Base-by-base conservation (phyloP, 2,329 filamentous ascomycete genomes). In the Xylaria sp. region DNA sequence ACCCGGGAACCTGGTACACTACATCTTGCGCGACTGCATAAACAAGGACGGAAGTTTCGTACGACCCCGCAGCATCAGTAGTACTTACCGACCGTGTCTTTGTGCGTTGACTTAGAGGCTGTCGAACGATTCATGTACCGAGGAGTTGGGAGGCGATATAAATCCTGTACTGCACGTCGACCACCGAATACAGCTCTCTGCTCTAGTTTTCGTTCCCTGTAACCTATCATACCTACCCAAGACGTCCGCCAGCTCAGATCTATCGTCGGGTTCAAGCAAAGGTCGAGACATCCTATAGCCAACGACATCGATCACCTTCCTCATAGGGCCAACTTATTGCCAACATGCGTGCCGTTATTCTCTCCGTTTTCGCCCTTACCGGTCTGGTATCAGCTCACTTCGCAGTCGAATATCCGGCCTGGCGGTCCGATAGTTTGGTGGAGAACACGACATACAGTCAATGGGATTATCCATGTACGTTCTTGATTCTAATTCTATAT, bases 381-480 rank as follows among this genome's bases (percentile, higher is more conserved):
- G 78, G 80, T 49, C 74, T 81, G 36, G 82, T 78, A 42, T 75
- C 80, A 26, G 85, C 84, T 48, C 86, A 87, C 76, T 87, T 86
- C 75, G 77, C 77, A 48, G 74, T 87, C 65, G 73, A 75, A 13
- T 86, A 84, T 74, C 86, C 86, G 4, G 58, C 75, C 2, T 86
- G 84, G 85, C 82, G 86, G 67, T 81, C 79, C 66, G 81, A 87
- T 74, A 85, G 83, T 0, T 80, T 87, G 26, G 67, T 60, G 1
- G 77, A 77, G 36, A 80, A 79, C 65, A 75, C 75, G 15, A 75
- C 77, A 65, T 86, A 84, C 78, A 83, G 79, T 60, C 84, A 88
- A 74, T 87, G 82, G 81, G 72, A 67, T 1, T 83, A 84, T 67
- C 85, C 86, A n/a, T 88, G 85, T 87, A 80, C 15, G 83, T 73